These are phyloP conservation scores for Isoetes taiwanensis DNA, from an alignment of 75 land plant species.

Conservation along the genomic window DNA sequence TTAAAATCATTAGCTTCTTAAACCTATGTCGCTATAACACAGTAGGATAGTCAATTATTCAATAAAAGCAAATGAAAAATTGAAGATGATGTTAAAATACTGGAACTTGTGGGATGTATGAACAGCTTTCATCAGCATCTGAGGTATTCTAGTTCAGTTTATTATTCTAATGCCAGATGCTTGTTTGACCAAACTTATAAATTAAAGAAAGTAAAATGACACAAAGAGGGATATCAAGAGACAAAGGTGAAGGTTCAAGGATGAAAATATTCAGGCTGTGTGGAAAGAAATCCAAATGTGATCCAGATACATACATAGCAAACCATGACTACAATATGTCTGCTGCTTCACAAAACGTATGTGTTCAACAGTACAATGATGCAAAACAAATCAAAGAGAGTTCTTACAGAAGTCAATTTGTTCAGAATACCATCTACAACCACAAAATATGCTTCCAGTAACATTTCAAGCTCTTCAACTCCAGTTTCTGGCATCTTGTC, in stretches of 20 bases:
- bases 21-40: not conserved
- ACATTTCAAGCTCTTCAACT: conserved; percentile 90
- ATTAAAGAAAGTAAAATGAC: no score
- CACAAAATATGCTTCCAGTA: conserved; percentile 84
- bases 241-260: not conserved
- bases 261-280: not conserved
- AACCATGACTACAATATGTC: not conserved
- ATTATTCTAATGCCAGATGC: no score
- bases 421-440: conserved; percentile 75
- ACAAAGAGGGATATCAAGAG: not conserved
- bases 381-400: not conserved
- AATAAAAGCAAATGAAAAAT: not conserved
- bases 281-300: not conserved
- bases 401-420: conserved; percentile 51
- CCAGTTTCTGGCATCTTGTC: no score
- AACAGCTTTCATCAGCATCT: no score
- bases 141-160: no score
- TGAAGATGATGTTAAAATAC: no score
- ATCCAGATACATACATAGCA: not conserved
- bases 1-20: not conserved
- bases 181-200: no score
- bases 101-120: no score
- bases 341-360: not conserved
- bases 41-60: not conserved
- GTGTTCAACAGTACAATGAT: not conserved